Evolutionary conservation across 2,329 filamentous ascomycete genomes (phyloP).

Genomic region (Tolypocladium album): DNA sequence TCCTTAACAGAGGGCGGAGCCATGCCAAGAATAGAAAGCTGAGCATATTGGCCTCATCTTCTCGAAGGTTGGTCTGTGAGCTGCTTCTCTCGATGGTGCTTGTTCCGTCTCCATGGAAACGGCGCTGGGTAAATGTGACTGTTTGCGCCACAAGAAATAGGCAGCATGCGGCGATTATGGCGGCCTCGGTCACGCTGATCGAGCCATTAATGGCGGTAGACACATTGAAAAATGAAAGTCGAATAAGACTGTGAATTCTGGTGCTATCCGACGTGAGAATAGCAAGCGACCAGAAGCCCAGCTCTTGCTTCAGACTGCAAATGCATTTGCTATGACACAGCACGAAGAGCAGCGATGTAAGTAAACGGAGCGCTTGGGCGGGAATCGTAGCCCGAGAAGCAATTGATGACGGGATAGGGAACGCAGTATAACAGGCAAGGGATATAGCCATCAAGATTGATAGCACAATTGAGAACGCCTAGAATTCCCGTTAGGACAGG

Average conservation of each 20-base stretch:
- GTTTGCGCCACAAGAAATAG: background rate
- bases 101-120: background rate
- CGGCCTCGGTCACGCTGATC: background rate
- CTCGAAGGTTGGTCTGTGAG: background rate
- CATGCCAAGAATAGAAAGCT: background rate
- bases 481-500: background rate
- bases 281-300: background rate
- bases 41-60: background rate
- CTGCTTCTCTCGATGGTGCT: background rate
- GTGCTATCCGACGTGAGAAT: background rate
- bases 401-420: background rate
- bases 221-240: background rate
- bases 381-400: background rate
- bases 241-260: background rate
- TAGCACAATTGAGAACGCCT: background rate
- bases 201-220: background rate
- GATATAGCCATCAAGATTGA: background rate
- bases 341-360: background rate
- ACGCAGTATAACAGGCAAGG: background rate
- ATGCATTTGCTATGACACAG: background rate
- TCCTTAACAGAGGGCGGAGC: background rate
- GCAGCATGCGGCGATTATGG: background rate
- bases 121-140: background rate
- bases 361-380: background rate
- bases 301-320: background rate